phyloP scores from a whole-genome alignment of 352 stramenopile species.

The Plasmopara muralis region DNA sequence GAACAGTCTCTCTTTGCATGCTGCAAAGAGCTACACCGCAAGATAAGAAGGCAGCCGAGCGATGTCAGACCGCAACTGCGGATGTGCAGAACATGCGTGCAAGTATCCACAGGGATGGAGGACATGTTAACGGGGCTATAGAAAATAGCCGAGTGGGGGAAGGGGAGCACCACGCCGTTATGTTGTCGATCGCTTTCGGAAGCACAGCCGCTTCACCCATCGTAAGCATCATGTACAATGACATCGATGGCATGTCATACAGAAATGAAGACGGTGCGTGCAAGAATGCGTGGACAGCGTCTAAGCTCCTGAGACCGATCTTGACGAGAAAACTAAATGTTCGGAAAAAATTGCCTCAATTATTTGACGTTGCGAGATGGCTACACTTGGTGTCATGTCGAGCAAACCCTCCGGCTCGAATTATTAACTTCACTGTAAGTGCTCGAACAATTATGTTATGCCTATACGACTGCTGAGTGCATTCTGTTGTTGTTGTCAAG shows the following conservation, averaged over 20 bases:
- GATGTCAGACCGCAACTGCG: constrained; percentile 10
- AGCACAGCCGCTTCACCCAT: constrained; percentile 13
- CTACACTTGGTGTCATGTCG: constrained; percentile 5
- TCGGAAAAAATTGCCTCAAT: constrained; percentile 3
- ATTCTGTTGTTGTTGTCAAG: too few relatives aligned
- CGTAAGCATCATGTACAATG: neutral
- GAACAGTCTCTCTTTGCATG: constrained; percentile 14
- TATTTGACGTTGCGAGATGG: constrained; percentile 16
- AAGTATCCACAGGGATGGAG: constrained; percentile 23
- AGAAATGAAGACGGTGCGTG: too few relatives aligned
- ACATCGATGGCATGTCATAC: neutral
- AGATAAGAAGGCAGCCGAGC: constrained; percentile 2
- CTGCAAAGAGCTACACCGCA: neutral
- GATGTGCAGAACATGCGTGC: constrained; percentile 28
- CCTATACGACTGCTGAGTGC: too few relatives aligned
- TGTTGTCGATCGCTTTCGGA: constrained; percentile 21
- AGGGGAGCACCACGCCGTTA: constrained; percentile 16
- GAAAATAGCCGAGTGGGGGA: neutral
- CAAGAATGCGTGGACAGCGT: too few relatives aligned
- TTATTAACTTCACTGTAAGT: neutral
- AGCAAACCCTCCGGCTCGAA: neutral
- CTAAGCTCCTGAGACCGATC: constrained; percentile 5
- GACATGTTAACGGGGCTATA: neutral
- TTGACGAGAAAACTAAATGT: constrained; percentile 21
- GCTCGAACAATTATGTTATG: too few relatives aligned